A percentile compares a stretch with the other conserved stretches of the same genome.
phyloP scores from a whole-genome alignment of 2,329 filamentous ascomycete species.

The Cyphellophora europaea region DNA sequence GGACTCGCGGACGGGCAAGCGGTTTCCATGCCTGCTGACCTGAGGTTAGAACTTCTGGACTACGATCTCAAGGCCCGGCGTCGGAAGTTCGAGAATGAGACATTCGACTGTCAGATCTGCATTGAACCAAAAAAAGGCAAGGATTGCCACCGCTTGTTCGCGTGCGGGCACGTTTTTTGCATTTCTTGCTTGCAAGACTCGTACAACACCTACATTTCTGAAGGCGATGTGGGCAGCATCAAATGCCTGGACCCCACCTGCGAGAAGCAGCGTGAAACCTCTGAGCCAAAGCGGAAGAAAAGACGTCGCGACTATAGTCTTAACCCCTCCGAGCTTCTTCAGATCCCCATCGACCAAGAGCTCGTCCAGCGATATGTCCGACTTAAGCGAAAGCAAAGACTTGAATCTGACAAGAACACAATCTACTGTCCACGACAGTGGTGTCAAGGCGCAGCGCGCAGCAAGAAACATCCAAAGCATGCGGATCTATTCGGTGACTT shows the following conservation, averaged over 20 bases:
- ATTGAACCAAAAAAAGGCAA: slow-evolving; percentile 84
- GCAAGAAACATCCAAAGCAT: slow-evolving; percentile 63
- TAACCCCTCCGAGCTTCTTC: slow-evolving; percentile 73
- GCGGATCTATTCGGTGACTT: slow-evolving; percentile 54
- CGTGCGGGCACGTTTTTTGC: slow-evolving; percentile 89
- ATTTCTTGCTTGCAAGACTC: slow-evolving; percentile 78
- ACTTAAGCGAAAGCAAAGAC: slow-evolving; percentile 82
- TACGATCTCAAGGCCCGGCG: slow-evolving; percentile 68
- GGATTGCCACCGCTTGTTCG: slow-evolving; percentile 69
- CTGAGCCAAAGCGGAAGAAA: slow-evolving; percentile 8
- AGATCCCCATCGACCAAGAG: slow-evolving; percentile 62
- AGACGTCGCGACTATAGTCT: slow-evolving; percentile 54
- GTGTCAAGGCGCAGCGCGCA: slow-evolving; percentile 82
- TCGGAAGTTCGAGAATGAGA: slow-evolving; percentile 69
- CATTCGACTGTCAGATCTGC: slow-evolving; percentile 82
- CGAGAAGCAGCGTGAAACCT: slow-evolving; percentile 43
- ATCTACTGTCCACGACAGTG: slow-evolving; percentile 86
- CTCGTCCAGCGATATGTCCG: slow-evolving; percentile 77
- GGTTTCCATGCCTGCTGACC: slow-evolving; percentile 34
- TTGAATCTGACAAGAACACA: slow-evolving; percentile 85
- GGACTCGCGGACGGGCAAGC: slow-evolving; percentile 32
- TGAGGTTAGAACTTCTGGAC: slow-evolving; percentile 64
- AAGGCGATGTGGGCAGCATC: slow-evolving; percentile 71
- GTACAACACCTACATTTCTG: slow-evolving; percentile 77
- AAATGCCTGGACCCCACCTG: slow-evolving; percentile 75